phyloP scores from a whole-genome alignment of 306 rosid genomes.

The Trifolium dubium region DNA sequence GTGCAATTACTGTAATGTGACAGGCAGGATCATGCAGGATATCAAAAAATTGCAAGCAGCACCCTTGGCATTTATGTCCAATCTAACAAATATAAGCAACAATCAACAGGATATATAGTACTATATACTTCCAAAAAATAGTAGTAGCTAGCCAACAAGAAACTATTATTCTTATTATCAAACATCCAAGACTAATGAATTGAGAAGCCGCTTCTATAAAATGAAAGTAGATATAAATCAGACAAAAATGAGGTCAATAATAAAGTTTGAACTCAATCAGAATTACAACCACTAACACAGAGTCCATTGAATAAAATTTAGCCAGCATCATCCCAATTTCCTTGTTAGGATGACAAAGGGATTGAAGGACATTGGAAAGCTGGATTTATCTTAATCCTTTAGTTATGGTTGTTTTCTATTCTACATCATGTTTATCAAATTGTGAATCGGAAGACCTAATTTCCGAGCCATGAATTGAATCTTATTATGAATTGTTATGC shows the following conservation, averaged over 20 bases:
- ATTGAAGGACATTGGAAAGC: not conserved
- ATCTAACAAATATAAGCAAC: slow-evolving; percentile 15
- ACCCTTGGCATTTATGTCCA: slow-evolving; percentile 2
- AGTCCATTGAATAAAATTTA: slow-evolving; percentile 22
- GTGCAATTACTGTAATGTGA: slow-evolving; percentile 7
- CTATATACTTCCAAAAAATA: not conserved
- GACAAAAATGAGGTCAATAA: not conserved
- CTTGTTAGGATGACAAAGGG: not conserved
- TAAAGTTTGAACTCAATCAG: slow-evolving; percentile 22
- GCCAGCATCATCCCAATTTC: not conserved
- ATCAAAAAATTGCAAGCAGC: slow-evolving; percentile 5
- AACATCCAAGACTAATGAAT: slow-evolving; percentile 32
- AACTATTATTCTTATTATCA: not conserved
- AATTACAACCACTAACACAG: slow-evolving; percentile 16
- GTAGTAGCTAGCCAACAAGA: not conserved
- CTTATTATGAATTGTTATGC: too few species aligned
- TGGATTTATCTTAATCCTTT: not conserved
- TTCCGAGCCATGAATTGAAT: too few species aligned
- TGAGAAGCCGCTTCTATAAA: slow-evolving; percentile 5
- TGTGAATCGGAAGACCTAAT: too few species aligned
- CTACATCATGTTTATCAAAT: too few species aligned
- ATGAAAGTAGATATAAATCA: slow-evolving; percentile 17
- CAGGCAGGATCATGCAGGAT: slow-evolving; percentile 8
- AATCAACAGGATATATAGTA: slow-evolving; percentile 3
- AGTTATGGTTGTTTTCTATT: not conserved